Percentiles rank a stretch among this genome's conserved stretches.
These are phyloP conservation scores for Capronia epimyces DNA, from an alignment of 2,329 filamentous ascomycete genomes.

Conservation along the genomic window DNA sequence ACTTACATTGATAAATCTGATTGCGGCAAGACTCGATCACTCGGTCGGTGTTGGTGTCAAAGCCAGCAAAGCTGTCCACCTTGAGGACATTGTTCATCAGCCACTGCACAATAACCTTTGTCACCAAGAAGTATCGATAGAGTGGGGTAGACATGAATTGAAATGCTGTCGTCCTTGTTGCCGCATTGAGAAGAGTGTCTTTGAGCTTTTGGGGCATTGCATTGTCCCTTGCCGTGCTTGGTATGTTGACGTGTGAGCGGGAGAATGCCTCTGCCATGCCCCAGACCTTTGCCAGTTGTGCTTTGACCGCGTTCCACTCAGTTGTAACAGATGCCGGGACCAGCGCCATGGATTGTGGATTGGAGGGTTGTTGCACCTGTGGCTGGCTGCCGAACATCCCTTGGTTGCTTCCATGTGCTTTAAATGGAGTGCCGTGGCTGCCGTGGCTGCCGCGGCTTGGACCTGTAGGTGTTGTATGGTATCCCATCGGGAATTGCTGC, in stretches of 20 bases:
- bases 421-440: neutral
- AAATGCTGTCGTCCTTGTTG: conserved; percentile 18
- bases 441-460: conserved; percentile 2
- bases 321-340: neutral
- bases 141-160: conserved; percentile 20
- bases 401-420: neutral
- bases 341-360: neutral
- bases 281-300: conserved; percentile 11
- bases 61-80: conserved; percentile 19
- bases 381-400: neutral
- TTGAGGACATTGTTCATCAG: conserved; percentile 18
- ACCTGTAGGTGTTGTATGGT: neutral
- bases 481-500: neutral
- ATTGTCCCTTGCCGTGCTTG: conserved; percentile 23
- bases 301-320: neutral
- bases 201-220: conserved; percentile 19
- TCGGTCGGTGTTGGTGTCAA: conserved; percentile 17
- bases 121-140: conserved; percentile 22
- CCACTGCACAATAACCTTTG: conserved; percentile 24
- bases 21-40: conserved; percentile 10
- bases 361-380: neutral
- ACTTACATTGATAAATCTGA: conserved; percentile 21
- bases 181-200: conserved; percentile 18
- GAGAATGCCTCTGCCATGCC: conserved; percentile 17
- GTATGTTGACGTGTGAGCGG: conserved; percentile 22